Conservation (phyloP, 2,329 filamentous ascomycete genomes). For the Trichophyton schoenleinii region DNA sequence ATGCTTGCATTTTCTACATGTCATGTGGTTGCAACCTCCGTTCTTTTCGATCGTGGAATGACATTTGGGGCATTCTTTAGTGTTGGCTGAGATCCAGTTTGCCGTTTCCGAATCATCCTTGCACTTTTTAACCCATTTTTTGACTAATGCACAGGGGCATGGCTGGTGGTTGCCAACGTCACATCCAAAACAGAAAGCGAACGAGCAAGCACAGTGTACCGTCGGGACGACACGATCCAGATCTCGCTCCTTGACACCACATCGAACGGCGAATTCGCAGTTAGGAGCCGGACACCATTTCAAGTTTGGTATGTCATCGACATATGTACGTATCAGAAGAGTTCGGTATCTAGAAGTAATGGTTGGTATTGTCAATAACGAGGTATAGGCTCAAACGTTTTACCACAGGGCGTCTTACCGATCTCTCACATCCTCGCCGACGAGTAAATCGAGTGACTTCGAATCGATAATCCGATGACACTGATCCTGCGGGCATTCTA, state of each 20-base stretch:
- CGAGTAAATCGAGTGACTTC: slow-evolving; percentile 68
- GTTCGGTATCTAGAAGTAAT: slow-evolving; percentile 56
- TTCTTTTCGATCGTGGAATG: slow-evolving; percentile 98
- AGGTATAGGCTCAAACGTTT: not conserved
- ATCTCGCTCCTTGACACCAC: slow-evolving; percentile 74
- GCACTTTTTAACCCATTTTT: slow-evolving; percentile 95
- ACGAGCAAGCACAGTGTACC: slow-evolving; percentile 70
- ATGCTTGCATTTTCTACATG: slow-evolving; percentile 85
- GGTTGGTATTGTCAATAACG: slow-evolving; percentile 11
- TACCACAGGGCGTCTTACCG: slow-evolving; percentile 33
- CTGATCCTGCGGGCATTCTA: slow-evolving; percentile 78
- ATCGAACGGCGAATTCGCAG: slow-evolving; percentile 86
- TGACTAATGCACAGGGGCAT: slow-evolving; percentile 79
- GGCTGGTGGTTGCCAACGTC: slow-evolving; percentile 83
- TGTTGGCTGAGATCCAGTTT: slow-evolving; percentile 99
- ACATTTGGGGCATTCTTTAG: slow-evolving; percentile 94
- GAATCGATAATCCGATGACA: slow-evolving; percentile 89
- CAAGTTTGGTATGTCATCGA: slow-evolving; percentile 88
- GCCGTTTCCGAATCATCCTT: slow-evolving; percentile 96
- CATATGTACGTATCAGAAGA: slow-evolving; percentile 83
- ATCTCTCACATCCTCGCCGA: slow-evolving; percentile 43
- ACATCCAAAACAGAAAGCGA: slow-evolving; percentile 92
- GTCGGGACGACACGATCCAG: slow-evolving; percentile 76
- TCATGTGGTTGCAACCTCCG: slow-evolving; percentile 96
- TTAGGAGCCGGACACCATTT: slow-evolving; percentile 99